phyloP scores from a whole-genome alignment of 805 yeast genomes.

The Yamadazyma philogaea region DNA sequence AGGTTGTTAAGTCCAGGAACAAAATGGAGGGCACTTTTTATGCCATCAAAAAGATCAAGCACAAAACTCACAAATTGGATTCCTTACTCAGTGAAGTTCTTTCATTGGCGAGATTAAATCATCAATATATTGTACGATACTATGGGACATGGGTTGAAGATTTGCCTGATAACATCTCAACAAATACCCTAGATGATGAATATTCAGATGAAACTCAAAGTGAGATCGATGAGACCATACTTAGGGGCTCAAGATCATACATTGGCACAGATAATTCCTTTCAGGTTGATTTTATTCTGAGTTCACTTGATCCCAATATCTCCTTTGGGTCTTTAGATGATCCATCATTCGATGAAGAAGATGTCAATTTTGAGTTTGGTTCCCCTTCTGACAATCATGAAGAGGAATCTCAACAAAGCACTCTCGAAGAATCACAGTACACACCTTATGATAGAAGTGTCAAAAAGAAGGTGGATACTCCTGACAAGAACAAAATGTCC shows the following conservation, averaged over 20 bases:
- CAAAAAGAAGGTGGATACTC: slow-evolving; percentile 16
- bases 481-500: slow-evolving; percentile 31
- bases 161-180: slow-evolving; percentile 28
- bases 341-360: slow-evolving; percentile 25
- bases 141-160: slow-evolving; percentile 98
- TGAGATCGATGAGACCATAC: slow-evolving; percentile 19
- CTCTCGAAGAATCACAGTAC: slow-evolving; percentile 1
- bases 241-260: slow-evolving; percentile 15
- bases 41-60: slow-evolving; percentile 89
- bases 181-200: slow-evolving; percentile 10
- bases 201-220: slow-evolving; percentile 19
- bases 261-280: slow-evolving; percentile 24
- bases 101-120: slow-evolving; percentile 86
- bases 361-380: slow-evolving; percentile 33
- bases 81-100: slow-evolving; percentile 86
- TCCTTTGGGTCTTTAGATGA: slow-evolving; percentile 45
- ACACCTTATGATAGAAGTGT: slow-evolving; percentile 3
- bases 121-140: slow-evolving; percentile 93
- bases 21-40: slow-evolving; percentile 91
- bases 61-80: slow-evolving; percentile 73
- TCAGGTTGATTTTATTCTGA: slow-evolving; percentile 67
- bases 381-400: slow-evolving; percentile 15
- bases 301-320: slow-evolving; percentile 49
- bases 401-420: slow-evolving; percentile 4
- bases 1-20: slow-evolving; percentile 95